Base-by-base conservation (phyloP, 192 early-diverging fungal genomes). In the Kickxella alabastrina region DNA sequence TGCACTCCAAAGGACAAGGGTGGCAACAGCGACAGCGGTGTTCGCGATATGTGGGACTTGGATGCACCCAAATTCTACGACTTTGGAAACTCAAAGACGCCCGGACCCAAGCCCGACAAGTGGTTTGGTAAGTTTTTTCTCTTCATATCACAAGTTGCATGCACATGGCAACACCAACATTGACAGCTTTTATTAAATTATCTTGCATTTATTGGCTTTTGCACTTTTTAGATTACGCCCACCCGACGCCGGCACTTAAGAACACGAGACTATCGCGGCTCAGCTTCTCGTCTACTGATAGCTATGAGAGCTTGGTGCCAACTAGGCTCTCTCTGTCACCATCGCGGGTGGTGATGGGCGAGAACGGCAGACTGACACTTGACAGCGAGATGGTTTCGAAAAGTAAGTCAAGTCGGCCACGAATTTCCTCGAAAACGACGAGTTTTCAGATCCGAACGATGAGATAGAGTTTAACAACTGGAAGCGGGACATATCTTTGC, bases 61-160 rank as follows among this genome's bases (percentile, higher is more conserved):
- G 73, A 75, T 21, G 73, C 73, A 25, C 73, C 73, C 7, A 45
- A 60, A 44, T 75, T 57, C 17, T 75, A 60, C 42, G 66, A 75
- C 52, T 75, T 75, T 68, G 56, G 24, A 17, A 64, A 44, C 31
- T n/a, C 73, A 18, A 64, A 59, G 50, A 75, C 73, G 3, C 73
- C 73, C 5, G 73, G 73, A 0, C 43, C 43, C 2, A 54, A 45
- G 2, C 49, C 66, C 12, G 73, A 75, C 41, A 68, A 57, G 32
- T 75, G 73, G 72, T 75, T 75, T 60, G 65, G 70, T 74, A 74
- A 52, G 70, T n/a, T n/a, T n/a, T n/a, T n/a, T n/a, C n/a, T n/a
- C n/a, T n/a, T 52, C 9, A 5, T 12, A 21, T 35, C 10, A 35
- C 7, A 12, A 9, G 1, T 15, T 49, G 3, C 3, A 21, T n/a